Conservation (phyloP, 352 stramenopile genomes). For the Phytopythium aichiense region DNA sequence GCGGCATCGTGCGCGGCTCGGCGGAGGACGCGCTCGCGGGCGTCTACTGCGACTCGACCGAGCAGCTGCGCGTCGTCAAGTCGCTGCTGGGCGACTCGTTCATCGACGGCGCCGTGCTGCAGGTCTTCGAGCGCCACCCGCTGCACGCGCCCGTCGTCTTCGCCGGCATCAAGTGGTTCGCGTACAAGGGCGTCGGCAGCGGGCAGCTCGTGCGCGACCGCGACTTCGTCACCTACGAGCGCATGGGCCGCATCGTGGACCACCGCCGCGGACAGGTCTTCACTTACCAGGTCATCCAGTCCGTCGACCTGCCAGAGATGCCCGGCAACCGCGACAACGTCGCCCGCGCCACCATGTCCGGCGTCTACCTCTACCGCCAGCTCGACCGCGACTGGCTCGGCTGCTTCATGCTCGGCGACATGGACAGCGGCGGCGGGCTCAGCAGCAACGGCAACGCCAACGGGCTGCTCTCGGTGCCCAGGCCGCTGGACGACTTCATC, state of each 20-base stretch:
- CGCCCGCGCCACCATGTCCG: slow-evolving; percentile 32
- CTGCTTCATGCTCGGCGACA: slow-evolving; percentile 52
- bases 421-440: slow-evolving; percentile 21
- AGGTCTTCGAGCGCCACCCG: slow-evolving; percentile 42
- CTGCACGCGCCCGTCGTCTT: slow-evolving; percentile 49
- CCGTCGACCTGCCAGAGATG: slow-evolving; percentile 45
- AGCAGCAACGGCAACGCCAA: slow-evolving; percentile 1
- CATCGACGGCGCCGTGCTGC: slow-evolving; percentile 46
- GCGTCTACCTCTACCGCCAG: slow-evolving; percentile 56
- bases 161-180: slow-evolving; percentile 58
- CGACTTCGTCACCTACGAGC: slow-evolving; percentile 51
- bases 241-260: slow-evolving; percentile 59
- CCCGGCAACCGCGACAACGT: slow-evolving; percentile 34
- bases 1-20: slow-evolving; percentile 44
- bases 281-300: slow-evolving; percentile 55
- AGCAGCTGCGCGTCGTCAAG: slow-evolving; percentile 49
- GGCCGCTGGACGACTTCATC: slow-evolving; percentile 31
- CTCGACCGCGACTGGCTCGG: slow-evolving; percentile 47
- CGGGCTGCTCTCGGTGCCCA: slow-evolving; percentile 9
- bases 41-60: slow-evolving; percentile 51
- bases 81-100: slow-evolving; percentile 44
- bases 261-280: slow-evolving; percentile 35
- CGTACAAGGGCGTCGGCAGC: slow-evolving; percentile 27
- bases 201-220: slow-evolving; percentile 41
- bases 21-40: slow-evolving; percentile 42